phyloP scores from a whole-genome alignment of 495 filamentous ascomycete genomes.

The Xylaria sp. region DNA sequence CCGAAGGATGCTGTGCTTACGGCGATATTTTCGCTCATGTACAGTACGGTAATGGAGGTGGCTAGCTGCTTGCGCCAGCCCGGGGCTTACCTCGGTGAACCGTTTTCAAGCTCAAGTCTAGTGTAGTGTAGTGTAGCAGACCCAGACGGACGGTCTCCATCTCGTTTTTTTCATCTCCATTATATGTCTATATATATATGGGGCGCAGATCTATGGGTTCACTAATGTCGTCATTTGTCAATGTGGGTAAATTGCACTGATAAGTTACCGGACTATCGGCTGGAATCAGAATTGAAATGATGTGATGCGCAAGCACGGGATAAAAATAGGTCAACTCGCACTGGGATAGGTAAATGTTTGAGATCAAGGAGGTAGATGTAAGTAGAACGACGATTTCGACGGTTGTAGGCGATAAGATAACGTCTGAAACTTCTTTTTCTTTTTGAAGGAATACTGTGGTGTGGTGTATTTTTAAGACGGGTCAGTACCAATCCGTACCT shows the following conservation, averaged over 20 bases:
- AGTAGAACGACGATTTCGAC: background rate
- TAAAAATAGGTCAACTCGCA: background rate
- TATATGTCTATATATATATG: no score
- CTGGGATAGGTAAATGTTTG: background rate
- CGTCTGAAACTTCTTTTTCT: background rate
- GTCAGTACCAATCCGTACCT: background rate
- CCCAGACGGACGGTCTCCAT: background rate
- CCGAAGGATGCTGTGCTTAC: slow-evolving; percentile 4
- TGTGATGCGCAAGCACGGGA: background rate
- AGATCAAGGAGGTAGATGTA: no score
- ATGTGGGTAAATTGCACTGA: background rate
- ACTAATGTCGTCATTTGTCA: slow-evolving; percentile 13
- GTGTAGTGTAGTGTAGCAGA: background rate
- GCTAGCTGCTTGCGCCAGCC: background rate
- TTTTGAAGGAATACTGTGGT: background rate
- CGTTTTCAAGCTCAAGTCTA: background rate
- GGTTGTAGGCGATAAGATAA: background rate
- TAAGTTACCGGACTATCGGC: background rate
- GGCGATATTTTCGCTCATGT: no score
- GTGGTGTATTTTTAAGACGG: background rate
- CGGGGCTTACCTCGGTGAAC: background rate
- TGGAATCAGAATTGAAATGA: background rate
- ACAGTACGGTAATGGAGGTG: no score
- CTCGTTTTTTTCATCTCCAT: slow-evolving; percentile 3
- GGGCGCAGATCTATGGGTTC: slow-evolving; percentile 5